Conservation (phyloP, 352 stramenopile genomes). For the Pythium apleroticum region DNA sequence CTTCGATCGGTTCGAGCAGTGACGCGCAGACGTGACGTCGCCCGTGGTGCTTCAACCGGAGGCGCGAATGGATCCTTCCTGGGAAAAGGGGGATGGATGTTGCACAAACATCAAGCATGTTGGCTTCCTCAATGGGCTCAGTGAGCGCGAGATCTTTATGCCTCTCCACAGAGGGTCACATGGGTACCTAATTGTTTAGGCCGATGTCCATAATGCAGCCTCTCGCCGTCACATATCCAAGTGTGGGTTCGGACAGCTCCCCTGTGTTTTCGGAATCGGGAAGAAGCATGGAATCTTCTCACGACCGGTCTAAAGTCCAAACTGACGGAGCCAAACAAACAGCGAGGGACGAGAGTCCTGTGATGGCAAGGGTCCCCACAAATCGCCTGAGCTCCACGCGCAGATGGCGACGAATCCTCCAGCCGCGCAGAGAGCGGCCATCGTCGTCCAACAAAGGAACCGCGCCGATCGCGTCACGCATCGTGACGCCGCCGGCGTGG, state of each 20-base stretch:
- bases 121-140: background rate
- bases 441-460: background rate
- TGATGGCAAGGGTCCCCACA: background rate
- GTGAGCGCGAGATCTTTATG: constrained; percentile 1
- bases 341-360: background rate
- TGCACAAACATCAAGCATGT: constrained; percentile 22
- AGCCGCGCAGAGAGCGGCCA: background rate
- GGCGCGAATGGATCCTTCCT: constrained; percentile 16
- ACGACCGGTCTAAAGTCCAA: background rate
- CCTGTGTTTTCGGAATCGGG: background rate
- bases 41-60: constrained; percentile 21
- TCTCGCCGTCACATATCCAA: constrained; percentile 1
- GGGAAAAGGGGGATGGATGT: constrained; percentile 19
- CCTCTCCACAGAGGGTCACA: background rate
- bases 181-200: constrained; percentile 1
- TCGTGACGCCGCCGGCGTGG: background rate
- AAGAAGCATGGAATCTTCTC: constrained; percentile 2
- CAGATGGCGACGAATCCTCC: background rate
- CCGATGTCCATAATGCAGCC: background rate
- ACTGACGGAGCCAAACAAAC: background rate
- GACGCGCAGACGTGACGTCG: constrained; percentile 26
- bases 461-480: background rate
- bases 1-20: constrained; percentile 12
- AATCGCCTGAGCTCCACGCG: background rate
- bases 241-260: background rate